These are phyloP conservation scores for Hypericum perforatum DNA, from an alignment of 345 rosid genomes.

Conservation along the genomic window DNA sequence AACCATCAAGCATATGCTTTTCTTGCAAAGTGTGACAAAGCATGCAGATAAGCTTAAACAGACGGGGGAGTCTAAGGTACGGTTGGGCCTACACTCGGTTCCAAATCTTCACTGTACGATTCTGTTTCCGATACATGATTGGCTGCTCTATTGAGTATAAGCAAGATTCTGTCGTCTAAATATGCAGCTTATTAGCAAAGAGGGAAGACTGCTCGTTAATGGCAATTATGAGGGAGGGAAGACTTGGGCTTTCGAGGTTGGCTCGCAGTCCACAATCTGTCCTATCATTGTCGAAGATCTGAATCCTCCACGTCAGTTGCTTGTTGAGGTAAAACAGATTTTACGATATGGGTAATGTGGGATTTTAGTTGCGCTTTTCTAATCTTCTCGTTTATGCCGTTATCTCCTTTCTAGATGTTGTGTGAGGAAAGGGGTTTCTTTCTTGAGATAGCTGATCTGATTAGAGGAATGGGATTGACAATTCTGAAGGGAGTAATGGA, in stretches of 20 bases:
- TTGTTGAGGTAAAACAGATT: constrained; percentile 61
- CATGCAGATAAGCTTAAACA: constrained; percentile 87
- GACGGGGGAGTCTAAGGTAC: constrained; percentile 77
- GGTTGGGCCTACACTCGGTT: background rate
- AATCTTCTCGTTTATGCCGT: constrained; percentile 1
- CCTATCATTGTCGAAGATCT: constrained; percentile 96
- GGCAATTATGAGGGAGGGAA: constrained; percentile 82
- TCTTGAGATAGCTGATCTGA: constrained; percentile 84
- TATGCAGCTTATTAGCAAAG: constrained; percentile 50
- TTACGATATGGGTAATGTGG: background rate
- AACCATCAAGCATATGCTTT: constrained; percentile 96
- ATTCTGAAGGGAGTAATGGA: constrained; percentile 94
- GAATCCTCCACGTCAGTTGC: constrained; percentile 79
- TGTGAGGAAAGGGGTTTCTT: constrained; percentile 93
- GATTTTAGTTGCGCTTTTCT: background rate
- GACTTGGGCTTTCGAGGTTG: constrained; percentile 97
- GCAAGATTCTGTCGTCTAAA: constrained; percentile 7
- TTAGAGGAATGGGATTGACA: constrained; percentile 82
- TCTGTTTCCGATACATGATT: no score
- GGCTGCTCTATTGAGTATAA: background rate
- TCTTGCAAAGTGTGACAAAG: constrained; percentile 90
- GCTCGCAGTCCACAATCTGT: constrained; percentile 73
- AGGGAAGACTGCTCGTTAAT: constrained; percentile 39
- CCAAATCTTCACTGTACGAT: no score
- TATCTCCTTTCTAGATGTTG: constrained; percentile 51